These are phyloP conservation scores for Geranium rotundifolium DNA, from an alignment of 345 rosid species.

Conservation along the genomic window DNA sequence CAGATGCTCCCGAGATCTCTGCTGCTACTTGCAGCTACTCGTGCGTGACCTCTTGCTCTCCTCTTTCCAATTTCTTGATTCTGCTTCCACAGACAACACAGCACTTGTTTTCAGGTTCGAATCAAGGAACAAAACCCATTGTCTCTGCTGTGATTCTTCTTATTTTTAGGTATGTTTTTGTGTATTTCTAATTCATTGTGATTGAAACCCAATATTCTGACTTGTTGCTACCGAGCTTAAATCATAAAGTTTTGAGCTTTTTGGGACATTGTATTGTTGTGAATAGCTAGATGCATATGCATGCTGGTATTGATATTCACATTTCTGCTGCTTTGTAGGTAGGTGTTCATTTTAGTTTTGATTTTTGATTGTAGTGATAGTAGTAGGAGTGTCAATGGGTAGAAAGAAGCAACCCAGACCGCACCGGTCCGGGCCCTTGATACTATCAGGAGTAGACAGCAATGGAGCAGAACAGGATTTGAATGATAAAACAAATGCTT, in stretches of 20 bases:
- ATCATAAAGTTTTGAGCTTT: neutral
- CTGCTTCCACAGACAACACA: too few species aligned
- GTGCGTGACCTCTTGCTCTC: too few species aligned
- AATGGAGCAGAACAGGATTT: constrained; percentile 16
- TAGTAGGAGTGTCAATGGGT: constrained; percentile 41
- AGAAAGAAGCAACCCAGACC: constrained; percentile 79
- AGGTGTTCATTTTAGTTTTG: neutral
- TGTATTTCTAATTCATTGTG: too few species aligned
- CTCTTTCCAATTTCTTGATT: too few species aligned
- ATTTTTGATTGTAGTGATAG: constrained; percentile 17
- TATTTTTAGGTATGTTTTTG: neutral
- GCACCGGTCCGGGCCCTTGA: constrained; percentile 46
- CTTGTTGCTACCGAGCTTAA: too few species aligned
- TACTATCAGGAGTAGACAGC: constrained; percentile 18
- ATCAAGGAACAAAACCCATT: neutral
- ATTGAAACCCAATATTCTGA: neutral
- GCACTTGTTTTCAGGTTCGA: neutral
- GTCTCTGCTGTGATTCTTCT: neutral
- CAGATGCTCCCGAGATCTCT: too few species aligned
- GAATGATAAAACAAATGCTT: constrained; percentile 11
- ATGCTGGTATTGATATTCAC: too few species aligned
- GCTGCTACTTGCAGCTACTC: too few species aligned
- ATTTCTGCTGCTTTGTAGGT: neutral
- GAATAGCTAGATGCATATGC: too few species aligned
- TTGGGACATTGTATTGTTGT: too few species aligned